Evolutionary conservation across 176 grass and related monocot genomes (phyloP), one percentile per base, ranked within the genome.

Genomic region (Phoenix roebelenii): DNA sequence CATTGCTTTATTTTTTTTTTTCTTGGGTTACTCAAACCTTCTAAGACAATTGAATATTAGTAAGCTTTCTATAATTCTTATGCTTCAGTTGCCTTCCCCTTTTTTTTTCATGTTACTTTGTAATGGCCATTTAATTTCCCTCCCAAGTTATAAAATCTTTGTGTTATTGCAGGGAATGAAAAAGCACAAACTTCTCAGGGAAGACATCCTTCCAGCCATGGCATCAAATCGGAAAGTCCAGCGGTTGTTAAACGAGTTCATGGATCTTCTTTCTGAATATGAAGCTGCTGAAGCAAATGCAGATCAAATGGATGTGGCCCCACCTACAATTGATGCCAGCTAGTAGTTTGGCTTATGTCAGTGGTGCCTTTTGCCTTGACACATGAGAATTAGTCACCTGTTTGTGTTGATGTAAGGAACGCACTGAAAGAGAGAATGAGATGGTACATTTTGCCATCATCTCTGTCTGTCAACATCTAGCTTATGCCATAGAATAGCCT

Each of bases 181-280:
- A 73, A 98, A 98, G 30, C 87, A 88, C 22, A 85, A 83, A 48
- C 74, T 98, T 52, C 81, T 98, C 2, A 80, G 70, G 76, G 93
- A 98, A 81, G 84, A 82, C 48, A 79, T 98, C 49, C 79, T 98
- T 68, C 93, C 87, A 17, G 85, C 84, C 2, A 85, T 98, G 84
- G 93, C 93, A 17, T 83, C 81, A 1, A 98, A 98, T 64, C 69
- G 87, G 51, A 98, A 98, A 72, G 87, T 98, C 56, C 93, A 98
- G 55, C 70, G 93, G 48, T 60, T 98, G 70, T 66, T 98, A 10
- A 92, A 87, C 23, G 87, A 98, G 55, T 98, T 98, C 68, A 88
- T 91, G 87, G 84, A 98, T 52, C 78, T 87, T n/a, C 72, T 98
- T 67, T 80, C 70, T 18, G 93, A 98, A 54, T 88, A 88, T 23